These are phyloP conservation scores for Arthroderma sp. DNA, from an alignment of 2,329 filamentous ascomycete genomes.

Conservation along the genomic window DNA sequence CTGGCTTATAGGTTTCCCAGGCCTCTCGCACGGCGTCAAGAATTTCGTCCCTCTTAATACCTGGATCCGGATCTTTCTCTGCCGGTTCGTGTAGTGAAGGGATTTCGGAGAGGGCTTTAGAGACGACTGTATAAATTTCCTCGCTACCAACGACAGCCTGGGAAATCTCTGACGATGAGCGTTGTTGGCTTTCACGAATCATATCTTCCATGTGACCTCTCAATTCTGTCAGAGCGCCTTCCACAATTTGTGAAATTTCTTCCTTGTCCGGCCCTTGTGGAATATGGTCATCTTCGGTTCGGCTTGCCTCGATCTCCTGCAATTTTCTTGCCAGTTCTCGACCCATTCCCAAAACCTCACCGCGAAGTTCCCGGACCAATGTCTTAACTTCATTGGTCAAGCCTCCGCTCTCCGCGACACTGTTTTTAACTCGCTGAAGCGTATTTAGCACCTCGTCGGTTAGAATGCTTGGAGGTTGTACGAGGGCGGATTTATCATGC, in stretches of 20 bases:
- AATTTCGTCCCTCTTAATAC: conserved; percentile 67
- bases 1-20: conserved; percentile 88
- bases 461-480: conserved; percentile 35
- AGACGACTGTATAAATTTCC: conserved; percentile 75
- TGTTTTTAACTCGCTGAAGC: conserved; percentile 79
- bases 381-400: conserved; percentile 87
- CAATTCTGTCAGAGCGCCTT: conserved; percentile 67
- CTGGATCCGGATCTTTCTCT: conserved; percentile 33
- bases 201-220: conserved; percentile 72
- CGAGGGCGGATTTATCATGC: neutral
- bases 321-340: conserved; percentile 76
- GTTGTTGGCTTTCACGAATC: conserved; percentile 59
- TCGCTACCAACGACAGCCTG: conserved; percentile 59
- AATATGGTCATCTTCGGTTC: conserved; percentile 34
- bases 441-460: conserved; percentile 72
- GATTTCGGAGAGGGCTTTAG: conserved; percentile 52
- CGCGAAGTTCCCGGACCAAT: conserved; percentile 74
- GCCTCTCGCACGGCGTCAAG: conserved; percentile 77
- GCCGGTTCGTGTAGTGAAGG: conserved; percentile 47
- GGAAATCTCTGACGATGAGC: conserved; percentile 51
- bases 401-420: conserved; percentile 73
- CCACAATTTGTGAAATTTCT: conserved; percentile 64
- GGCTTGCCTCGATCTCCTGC: conserved; percentile 42
- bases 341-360: conserved; percentile 89
- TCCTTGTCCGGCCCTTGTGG: conserved; percentile 43